Base-by-base conservation (phyloP, 2,329 filamentous ascomycete genomes). In the Pseudogymnoascus sp. region DNA sequence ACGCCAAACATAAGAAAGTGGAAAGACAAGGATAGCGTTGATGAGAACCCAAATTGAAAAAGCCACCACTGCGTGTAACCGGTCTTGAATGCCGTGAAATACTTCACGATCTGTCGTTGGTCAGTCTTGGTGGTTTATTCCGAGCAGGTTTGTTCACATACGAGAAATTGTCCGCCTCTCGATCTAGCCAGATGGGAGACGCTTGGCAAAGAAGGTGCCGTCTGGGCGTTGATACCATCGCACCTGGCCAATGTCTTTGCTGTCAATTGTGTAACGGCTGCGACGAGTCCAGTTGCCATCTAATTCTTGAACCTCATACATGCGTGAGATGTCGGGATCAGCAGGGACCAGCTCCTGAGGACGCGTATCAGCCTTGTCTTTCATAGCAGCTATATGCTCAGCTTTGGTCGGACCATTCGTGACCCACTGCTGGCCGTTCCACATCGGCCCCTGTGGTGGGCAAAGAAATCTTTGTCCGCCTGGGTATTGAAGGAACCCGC, bases 281-380 rank as follows among this genome's bases (percentile, higher is more conserved):
- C 83, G 80, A 73, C 85, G 78, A 37, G 80, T 81, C 81, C 81
- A 87, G 65, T 81, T 79, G 60, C 82, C 81, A 73, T 87, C 83
- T 68, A 82, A 74, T 75, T 87, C 84, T 64, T 83, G 81, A 69
- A 82, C 79, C 76, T 80, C 83, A 75, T 87, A 88, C 76, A 83
- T 81, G 66, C 84, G 83, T 51, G 78, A 78, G 40, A 81, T 80
- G 73, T 86, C 81, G 67, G 84, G 80, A 69, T 87, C 84, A 18
- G 79, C 78, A 1, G 85, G 85, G 73, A 85, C 83, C 71, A 86
- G 84, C 68, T 86, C 83, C 76, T 87, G 84, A 14, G 82, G 79
- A 40, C 39, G 34, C 26, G 21, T 61, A 61, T 61, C 59, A 61
- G 59, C 59, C 59, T 61, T 61, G 59, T 39, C 59, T 42, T 61